Percentiles rank a stretch among this genome's conserved stretches.
Conservation (phyloP, 202 grass and related monocot genomes). For the Carex arenaria region DNA sequence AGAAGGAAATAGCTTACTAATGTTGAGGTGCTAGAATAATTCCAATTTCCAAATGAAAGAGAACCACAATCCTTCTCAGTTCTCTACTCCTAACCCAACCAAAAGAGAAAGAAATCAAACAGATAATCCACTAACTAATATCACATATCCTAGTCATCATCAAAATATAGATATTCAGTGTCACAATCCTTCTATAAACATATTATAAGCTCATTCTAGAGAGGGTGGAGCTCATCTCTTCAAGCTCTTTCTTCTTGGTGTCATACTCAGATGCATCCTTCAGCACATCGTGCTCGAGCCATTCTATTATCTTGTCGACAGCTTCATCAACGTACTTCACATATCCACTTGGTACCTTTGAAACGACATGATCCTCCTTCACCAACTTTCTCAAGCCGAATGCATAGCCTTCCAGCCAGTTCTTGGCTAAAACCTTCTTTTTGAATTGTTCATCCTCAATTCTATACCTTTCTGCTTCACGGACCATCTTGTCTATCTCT, state of each 20-base stretch:
- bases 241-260: not conserved
- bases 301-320: not conserved
- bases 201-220: not conserved
- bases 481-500: not conserved
- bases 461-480: not conserved
- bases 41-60: not conserved
- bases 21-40: not conserved
- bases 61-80: not conserved
- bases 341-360: not conserved
- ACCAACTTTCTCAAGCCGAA: not conserved
- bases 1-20: not conserved
- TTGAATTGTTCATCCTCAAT: not conserved
- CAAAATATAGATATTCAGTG: not conserved
- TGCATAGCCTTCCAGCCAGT: not conserved
- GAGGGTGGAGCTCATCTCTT: not conserved
- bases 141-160: not conserved
- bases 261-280: not conserved
- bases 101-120: not conserved
- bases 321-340: not conserved
- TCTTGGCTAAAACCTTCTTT: not conserved
- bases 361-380: not conserved
- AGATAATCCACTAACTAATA: not conserved
- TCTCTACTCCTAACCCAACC: not conserved
- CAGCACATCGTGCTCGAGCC: not conserved
- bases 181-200: not conserved